Evolutionary conservation across 2,329 filamentous ascomycete genomes (phyloP).

Genomic region (Neopestalotiopsis sp.): DNA sequence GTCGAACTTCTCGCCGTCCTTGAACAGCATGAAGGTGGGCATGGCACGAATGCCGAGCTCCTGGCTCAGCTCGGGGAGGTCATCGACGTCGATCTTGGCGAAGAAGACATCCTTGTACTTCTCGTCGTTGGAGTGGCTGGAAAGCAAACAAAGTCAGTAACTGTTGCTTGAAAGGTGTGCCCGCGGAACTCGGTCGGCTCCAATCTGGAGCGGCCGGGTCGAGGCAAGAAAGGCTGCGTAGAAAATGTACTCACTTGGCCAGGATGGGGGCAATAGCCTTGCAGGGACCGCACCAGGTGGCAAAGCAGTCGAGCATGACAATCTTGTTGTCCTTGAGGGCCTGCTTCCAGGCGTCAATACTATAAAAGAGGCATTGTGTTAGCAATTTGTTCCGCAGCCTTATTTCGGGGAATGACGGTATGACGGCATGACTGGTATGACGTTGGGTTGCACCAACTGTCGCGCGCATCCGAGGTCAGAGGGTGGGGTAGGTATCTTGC

Average conservation of each 20-base stretch:
- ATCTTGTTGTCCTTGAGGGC: constrained; percentile 52
- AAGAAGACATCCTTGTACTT: constrained; percentile 70
- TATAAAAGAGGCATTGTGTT: constrained; percentile 21
- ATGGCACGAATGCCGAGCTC: constrained; percentile 86
- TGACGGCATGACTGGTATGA: background rate
- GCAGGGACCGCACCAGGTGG: constrained; percentile 94
- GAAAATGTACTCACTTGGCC: constrained; percentile 57
- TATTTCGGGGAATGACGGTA: background rate
- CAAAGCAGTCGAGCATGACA: constrained; percentile 86
- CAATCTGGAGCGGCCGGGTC: constrained; percentile 26
- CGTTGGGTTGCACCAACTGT: background rate
- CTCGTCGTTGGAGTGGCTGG: constrained; percentile 63
- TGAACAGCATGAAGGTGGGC: constrained; percentile 90
- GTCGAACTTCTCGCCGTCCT: constrained; percentile 73
- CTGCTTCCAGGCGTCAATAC: constrained; percentile 35
- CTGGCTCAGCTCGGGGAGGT: constrained; percentile 74
- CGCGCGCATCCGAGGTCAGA: background rate
- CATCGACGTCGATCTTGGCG: constrained; percentile 91
- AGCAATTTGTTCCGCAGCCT: background rate
- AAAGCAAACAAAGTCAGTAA: constrained; percentile 4
- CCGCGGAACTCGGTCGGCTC: background rate
- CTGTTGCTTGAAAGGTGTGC: constrained; percentile 19
- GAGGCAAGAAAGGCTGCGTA: background rate
- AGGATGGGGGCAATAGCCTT: constrained; percentile 85
- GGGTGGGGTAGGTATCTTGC: background rate